Evolutionary conservation across 1,284 basidiomycete species (phyloP).

Genomic region (Pseudozyma sp.): DNA sequence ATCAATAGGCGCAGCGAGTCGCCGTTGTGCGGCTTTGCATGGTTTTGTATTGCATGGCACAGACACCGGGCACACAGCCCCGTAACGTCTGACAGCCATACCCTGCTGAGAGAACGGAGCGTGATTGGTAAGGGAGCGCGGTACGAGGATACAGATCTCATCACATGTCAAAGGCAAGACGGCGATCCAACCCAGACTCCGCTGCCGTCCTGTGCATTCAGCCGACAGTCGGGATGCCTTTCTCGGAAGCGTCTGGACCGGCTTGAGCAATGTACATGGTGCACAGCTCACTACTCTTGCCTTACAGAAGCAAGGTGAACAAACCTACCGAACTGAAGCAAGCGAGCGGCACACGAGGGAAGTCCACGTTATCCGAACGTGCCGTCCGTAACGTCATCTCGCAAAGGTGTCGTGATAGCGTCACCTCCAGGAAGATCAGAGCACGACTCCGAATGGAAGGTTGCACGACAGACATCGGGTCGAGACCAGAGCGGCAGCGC

Average conservation of each 20-base stretch:
- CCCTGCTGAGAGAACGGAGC: no score
- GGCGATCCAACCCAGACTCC: conserved; percentile 10
- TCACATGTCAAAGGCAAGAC: conserved; percentile 10
- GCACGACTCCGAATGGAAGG: no score
- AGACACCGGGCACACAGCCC: no score
- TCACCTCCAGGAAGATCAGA: not conserved
- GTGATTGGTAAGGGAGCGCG: no score
- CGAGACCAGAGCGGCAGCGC: conserved; percentile 7
- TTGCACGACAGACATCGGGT: not conserved
- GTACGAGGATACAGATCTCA: no score
- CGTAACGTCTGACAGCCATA: no score
- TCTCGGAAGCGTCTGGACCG: conserved; percentile 3
- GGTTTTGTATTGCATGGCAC: no score
- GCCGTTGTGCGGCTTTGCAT: no score
- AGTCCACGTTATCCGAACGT: not conserved
- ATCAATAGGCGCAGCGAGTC: no score
- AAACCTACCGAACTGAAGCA: no score
- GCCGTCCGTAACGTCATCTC: not conserved
- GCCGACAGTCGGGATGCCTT: not conserved
- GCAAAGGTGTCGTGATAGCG: no score
- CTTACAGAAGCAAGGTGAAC: no score
- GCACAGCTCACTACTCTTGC: not conserved
- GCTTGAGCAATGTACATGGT: not conserved
- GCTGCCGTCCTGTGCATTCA: not conserved
- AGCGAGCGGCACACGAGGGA: not conserved